These are phyloP conservation scores for Bothriochloa decipiens DNA, from an alignment of 176 grass and related monocot species.

Conservation along the genomic window DNA sequence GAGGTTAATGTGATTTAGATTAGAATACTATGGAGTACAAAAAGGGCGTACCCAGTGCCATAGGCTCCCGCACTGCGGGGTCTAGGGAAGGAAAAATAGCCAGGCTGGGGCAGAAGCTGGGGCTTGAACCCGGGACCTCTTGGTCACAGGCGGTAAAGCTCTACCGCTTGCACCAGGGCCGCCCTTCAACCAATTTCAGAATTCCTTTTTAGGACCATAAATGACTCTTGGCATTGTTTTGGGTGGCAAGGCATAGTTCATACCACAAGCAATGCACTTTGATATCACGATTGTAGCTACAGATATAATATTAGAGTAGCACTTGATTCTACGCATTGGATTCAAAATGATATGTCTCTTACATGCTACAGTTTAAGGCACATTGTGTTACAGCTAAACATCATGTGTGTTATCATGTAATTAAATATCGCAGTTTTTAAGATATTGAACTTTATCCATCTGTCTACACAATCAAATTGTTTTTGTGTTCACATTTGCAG, in stretches of 20 bases:
- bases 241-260: not conserved
- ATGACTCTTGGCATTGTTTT: not conserved
- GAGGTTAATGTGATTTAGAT: slow-evolving; percentile 2
- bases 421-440: not conserved
- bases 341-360: not conserved
- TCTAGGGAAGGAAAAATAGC: too few relatives aligned
- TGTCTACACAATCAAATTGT: not conserved
- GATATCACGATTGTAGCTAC: not conserved
- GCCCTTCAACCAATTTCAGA: not conserved
- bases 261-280: not conserved
- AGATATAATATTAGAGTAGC: not conserved
- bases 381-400: slow-evolving; percentile 8
- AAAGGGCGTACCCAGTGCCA: too few relatives aligned
- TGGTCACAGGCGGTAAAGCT: too few relatives aligned
- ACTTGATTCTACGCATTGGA: not conserved
- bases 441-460: not conserved
- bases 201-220: not conserved
- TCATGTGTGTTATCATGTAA: not conserved
- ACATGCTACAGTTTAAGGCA: not conserved
- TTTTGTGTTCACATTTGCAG: slow-evolving; percentile 47
- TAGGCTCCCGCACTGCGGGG: too few relatives aligned
- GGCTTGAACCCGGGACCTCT: too few relatives aligned
- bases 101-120: too few relatives aligned
- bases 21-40: not conserved
- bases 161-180: too few relatives aligned